A percentile compares a stretch with the other conserved stretches of the same genome.
Conservation (phyloP, 495 filamentous ascomycete species). For the Daldinia childiae region DNA sequence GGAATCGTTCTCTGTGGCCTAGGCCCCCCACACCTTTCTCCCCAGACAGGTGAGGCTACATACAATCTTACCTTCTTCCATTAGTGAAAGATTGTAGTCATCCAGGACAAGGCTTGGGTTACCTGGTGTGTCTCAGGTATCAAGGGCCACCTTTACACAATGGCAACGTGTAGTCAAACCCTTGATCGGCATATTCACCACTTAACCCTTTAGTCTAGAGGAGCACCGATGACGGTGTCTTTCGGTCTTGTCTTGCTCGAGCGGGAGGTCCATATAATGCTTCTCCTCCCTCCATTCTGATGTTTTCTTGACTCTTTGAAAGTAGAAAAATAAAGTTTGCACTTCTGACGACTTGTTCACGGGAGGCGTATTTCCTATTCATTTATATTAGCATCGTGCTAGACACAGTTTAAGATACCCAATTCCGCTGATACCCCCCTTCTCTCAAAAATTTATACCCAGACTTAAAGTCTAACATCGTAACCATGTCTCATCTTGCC, state of each 20-base stretch:
- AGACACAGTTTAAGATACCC: slow-evolving; percentile 27
- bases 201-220: slow-evolving; percentile 5
- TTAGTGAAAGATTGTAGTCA: slow-evolving; percentile 42
- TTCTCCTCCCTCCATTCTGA: slow-evolving; percentile 8
- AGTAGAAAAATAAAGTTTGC: slow-evolving; percentile 11
- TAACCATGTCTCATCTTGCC: slow-evolving; percentile 83
- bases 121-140: slow-evolving; percentile 12
- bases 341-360: slow-evolving; percentile 10
- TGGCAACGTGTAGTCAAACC: slow-evolving; percentile 16
- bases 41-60: slow-evolving; percentile 34
- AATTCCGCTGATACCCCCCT: slow-evolving; percentile 24
- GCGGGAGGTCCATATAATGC: slow-evolving; percentile 30
- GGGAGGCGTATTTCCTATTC: background rate
- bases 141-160: slow-evolving; percentile 18
- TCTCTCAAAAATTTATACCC: slow-evolving; percentile 2
- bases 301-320: slow-evolving; percentile 1
- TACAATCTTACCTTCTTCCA: slow-evolving; percentile 27
- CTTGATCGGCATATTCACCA: slow-evolving; percentile 27
- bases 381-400: slow-evolving; percentile 9
- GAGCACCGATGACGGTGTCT: slow-evolving; percentile 41
- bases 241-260: slow-evolving; percentile 4
- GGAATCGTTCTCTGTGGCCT: slow-evolving; percentile 19
- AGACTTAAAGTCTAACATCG: slow-evolving; percentile 12
- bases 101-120: slow-evolving; percentile 22
- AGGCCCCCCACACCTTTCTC: slow-evolving; percentile 32